These are phyloP conservation scores for Posidonia oceanica DNA, from an alignment of 116 monocot genomes.

Conservation along the genomic window DNA sequence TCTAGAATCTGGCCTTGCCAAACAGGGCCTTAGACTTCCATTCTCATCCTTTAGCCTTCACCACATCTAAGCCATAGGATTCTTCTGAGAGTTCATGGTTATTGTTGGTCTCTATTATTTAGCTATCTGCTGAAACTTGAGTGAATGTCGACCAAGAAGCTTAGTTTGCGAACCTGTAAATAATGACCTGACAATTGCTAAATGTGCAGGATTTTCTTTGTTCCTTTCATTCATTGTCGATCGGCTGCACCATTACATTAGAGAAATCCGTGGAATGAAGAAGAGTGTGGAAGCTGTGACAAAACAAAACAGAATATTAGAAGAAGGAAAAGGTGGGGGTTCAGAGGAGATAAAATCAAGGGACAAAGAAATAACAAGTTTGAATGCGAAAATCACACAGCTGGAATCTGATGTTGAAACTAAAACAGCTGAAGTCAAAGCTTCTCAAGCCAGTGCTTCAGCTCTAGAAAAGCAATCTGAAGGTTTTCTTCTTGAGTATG, in stretches of 20 bases:
- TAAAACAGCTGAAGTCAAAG: constrained; percentile 18
- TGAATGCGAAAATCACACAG: constrained; percentile 25
- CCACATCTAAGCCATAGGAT: no score
- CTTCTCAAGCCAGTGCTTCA: constrained; percentile 35
- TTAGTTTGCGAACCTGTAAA: no score
- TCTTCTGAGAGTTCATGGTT: neutral
- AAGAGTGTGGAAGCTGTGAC: constrained; percentile 40
- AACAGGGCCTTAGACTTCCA: neutral
- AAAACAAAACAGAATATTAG: constrained; percentile 41
- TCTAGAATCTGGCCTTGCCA: no score
- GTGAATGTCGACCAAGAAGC: no score
- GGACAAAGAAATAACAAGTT: constrained; percentile 22
- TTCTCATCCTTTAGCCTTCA: neutral
- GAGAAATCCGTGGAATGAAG: constrained; percentile 31
- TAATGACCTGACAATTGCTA: neutral
- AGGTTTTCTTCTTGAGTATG: constrained; percentile 52
- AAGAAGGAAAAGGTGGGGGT: constrained; percentile 23
- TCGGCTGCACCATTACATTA: constrained; percentile 49
- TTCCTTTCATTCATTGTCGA: constrained; percentile 47
- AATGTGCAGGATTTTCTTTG: constrained; percentile 37
- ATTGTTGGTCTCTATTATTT: neutral
- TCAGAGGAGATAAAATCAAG: constrained; percentile 19
- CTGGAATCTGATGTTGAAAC: constrained; percentile 23
- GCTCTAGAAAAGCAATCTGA: constrained; percentile 55
- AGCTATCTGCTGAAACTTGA: no score